phyloP scores from a whole-genome alignment of 2,329 filamentous ascomycete species.

The Pezicula carpinea region DNA sequence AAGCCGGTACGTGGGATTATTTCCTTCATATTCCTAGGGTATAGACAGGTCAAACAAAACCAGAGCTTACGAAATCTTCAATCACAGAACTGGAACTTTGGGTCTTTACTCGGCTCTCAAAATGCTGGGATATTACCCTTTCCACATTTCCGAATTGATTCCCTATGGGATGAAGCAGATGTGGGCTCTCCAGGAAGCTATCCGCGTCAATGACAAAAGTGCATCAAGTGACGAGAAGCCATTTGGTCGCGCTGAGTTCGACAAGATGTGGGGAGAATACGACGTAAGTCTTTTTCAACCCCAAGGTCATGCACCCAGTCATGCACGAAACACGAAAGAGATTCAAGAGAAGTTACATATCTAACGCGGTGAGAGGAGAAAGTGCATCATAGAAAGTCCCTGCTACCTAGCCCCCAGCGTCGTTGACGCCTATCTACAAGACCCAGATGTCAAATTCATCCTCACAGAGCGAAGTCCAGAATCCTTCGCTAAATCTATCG shows the following conservation, averaged over 20 bases:
- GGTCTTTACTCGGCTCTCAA: background rate
- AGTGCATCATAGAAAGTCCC: background rate
- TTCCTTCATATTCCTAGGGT: too few species aligned
- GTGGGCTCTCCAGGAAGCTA: background rate
- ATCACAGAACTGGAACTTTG: background rate
- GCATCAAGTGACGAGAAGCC: background rate
- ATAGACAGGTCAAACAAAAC: too few species aligned
- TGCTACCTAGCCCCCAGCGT: background rate
- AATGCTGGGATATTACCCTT: background rate
- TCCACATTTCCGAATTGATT: background rate
- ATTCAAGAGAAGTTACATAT: too few species aligned
- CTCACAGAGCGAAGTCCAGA: background rate
- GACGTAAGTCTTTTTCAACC: background rate
- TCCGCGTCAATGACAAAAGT: background rate
- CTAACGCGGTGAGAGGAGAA: too few species aligned
- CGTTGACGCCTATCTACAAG: background rate
- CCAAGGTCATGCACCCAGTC: too few species aligned
- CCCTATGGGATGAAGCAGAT: background rate
- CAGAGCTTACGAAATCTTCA: too few species aligned
- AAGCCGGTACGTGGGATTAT: background rate
- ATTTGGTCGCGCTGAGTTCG: background rate
- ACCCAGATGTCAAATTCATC: background rate
- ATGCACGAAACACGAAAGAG: too few species aligned
- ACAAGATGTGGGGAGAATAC: background rate
- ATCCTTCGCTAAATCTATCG: background rate